These are phyloP conservation scores for Neurospora discreta DNA, from an alignment of 495 filamentous ascomycete species.

Conservation along the genomic window DNA sequence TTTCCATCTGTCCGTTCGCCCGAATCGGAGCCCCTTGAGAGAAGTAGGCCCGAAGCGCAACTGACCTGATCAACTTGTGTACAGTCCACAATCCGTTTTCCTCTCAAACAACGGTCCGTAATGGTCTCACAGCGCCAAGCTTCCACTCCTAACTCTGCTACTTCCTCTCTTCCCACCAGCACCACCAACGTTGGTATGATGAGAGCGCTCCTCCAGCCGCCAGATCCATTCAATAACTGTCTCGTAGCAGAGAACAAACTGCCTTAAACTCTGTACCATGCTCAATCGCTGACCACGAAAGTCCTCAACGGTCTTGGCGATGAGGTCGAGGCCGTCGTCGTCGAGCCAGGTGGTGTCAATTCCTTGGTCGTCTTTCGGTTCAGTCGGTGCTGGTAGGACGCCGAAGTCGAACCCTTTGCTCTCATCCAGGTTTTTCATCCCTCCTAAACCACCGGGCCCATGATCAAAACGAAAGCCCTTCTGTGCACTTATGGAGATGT, in stretches of 20 bases:
- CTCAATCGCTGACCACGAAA: slow-evolving; percentile 80
- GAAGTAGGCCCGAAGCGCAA: background rate
- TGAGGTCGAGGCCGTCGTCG: slow-evolving; percentile 58
- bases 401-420: background rate
- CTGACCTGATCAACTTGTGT: background rate
- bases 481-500: slow-evolving; percentile 26
- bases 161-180: background rate
- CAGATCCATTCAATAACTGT: slow-evolving; percentile 80
- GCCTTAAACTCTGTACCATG: slow-evolving; percentile 93
- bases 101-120: background rate
- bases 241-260: slow-evolving; percentile 96
- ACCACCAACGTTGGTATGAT: background rate
- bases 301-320: slow-evolving; percentile 78
- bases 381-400: background rate
- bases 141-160: slow-evolving; percentile 16
- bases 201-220: slow-evolving; percentile 24
- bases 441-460: background rate
- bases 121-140: slow-evolving; percentile 9
- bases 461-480: background rate
- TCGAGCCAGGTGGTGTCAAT: slow-evolving; percentile 32
- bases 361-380: background rate
- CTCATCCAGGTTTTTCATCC: background rate
- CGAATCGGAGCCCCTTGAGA: background rate
- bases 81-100: background rate
- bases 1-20: background rate